Evolutionary conservation across 2,329 filamentous ascomycete genomes (phyloP).

Genomic region (Fusarium mexicanum): DNA sequence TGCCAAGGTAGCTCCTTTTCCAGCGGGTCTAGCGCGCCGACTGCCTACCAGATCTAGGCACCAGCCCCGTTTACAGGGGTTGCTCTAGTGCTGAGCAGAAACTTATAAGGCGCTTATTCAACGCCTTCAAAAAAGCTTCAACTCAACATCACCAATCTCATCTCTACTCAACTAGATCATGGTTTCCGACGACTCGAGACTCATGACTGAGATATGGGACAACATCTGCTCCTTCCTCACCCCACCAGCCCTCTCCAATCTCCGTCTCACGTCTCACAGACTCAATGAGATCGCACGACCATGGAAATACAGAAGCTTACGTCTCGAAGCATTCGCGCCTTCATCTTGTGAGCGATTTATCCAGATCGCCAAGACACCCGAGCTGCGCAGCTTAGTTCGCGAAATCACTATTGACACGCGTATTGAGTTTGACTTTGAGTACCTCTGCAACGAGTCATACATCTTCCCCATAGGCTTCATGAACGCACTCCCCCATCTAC

Average conservation of each 20-base stretch:
- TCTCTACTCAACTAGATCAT: not conserved
- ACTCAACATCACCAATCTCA: not conserved
- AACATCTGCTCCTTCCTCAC: constrained; percentile 5
- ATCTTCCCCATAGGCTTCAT: not conserved
- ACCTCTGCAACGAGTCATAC: not conserved
- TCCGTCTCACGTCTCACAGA: constrained; percentile 4
- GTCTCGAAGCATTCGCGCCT: not conserved
- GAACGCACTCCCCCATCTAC: not conserved
- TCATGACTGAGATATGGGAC: constrained; percentile 18
- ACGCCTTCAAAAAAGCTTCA: not conserved
- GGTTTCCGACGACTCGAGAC: not conserved
- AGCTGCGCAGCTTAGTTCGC: constrained; percentile 3
- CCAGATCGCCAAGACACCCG: not conserved
- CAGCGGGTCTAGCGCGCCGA: not conserved
- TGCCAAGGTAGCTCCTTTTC: not conserved
- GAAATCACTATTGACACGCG: constrained; percentile 29
- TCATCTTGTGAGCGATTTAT: constrained; percentile 20
- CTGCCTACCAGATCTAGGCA: not conserved
- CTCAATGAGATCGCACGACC: not conserved
- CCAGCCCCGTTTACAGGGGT: not conserved
- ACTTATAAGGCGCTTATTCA: not conserved
- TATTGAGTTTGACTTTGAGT: constrained; percentile 2
- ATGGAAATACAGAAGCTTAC: not conserved
- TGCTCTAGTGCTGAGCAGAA: not conserved
- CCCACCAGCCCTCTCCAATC: not conserved